Evolutionary conservation across 805 yeast species (phyloP).

Genomic region (Torulaspora franciscae): DNA sequence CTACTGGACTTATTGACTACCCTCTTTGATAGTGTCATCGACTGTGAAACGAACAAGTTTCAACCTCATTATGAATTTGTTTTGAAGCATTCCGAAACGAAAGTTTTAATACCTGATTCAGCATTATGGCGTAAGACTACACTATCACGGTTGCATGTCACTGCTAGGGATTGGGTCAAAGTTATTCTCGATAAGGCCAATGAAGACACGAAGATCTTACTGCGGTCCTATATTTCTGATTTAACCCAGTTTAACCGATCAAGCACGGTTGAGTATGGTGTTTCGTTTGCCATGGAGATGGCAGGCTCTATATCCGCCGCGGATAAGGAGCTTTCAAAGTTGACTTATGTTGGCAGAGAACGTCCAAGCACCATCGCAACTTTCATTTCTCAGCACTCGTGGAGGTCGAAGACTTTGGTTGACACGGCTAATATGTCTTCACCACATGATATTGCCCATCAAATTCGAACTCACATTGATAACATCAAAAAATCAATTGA

Average conservation of each 20-base stretch:
- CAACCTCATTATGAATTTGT: constrained; percentile 71
- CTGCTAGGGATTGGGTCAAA: constrained; percentile 65
- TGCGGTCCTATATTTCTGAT: constrained; percentile 69
- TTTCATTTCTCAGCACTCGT: constrained; percentile 69
- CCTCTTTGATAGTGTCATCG: constrained; percentile 72
- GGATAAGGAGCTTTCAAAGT: constrained; percentile 59
- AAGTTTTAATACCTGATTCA: constrained; percentile 48
- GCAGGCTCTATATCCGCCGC: constrained; percentile 67
- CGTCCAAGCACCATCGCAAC: constrained; percentile 60
- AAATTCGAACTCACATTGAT: constrained; percentile 18
- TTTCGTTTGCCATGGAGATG: constrained; percentile 85
- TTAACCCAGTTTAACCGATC: constrained; percentile 35
- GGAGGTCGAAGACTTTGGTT: constrained; percentile 49
- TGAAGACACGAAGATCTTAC: constrained; percentile 69
- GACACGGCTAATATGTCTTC: constrained; percentile 33
- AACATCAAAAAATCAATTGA: constrained; percentile 23
- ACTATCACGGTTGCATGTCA: constrained; percentile 50
- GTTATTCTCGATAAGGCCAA: constrained; percentile 53
- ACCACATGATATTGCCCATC: constrained; percentile 25
- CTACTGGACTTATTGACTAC: constrained; percentile 75
- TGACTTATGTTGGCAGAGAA: constrained; percentile 36
- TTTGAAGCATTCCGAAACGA: constrained; percentile 38
- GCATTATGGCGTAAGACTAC: constrained; percentile 79
- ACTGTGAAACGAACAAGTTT: constrained; percentile 78
- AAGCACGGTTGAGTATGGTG: constrained; percentile 63